Conservation (phyloP, 164 flowering plant species). For the Pachysandra terminalis region DNA sequence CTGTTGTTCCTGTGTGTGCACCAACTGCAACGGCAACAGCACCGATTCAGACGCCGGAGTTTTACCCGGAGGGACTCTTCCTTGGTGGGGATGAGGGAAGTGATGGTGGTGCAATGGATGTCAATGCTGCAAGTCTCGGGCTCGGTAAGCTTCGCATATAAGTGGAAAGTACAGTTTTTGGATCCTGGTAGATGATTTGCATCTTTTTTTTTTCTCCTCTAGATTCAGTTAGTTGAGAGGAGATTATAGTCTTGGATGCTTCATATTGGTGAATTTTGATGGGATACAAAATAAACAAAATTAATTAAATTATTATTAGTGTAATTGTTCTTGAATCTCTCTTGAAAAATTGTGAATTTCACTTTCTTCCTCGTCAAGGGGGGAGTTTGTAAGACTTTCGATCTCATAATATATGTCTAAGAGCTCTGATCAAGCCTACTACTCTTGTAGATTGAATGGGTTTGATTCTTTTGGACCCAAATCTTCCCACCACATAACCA, state of each 20-base stretch:
- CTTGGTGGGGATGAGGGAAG: conserved; percentile 14
- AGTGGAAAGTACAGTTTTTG: not conserved
- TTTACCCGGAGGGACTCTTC: conserved; percentile 14
- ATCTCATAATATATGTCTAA: too few relatives aligned
- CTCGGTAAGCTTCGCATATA: conserved; percentile 29
- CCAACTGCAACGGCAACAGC: conserved; percentile 54
- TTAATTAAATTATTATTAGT: not conserved
- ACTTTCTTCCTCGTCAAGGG: not conserved
- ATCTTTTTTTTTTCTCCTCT: not conserved
- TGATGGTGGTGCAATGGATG: conserved; percentile 18
- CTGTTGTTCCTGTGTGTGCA: conserved; percentile 56
- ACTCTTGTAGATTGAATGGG: too few relatives aligned
- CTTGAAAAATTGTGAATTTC: not conserved
- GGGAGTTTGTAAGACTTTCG: too few relatives aligned
- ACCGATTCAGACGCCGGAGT: conserved; percentile 20
- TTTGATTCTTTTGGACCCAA: too few relatives aligned
- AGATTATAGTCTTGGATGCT: too few relatives aligned
- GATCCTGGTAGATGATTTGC: not conserved
- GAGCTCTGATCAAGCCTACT: too few relatives aligned
- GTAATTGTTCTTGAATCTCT: not conserved
- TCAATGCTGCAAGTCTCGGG: conserved; percentile 17
- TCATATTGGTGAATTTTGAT: not conserved
- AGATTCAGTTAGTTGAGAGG: not conserved
- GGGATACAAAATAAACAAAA: not conserved
- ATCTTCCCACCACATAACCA: too few relatives aligned